Base-by-base conservation (phyloP, 805 yeast genomes). In the Candida koratica region DNA sequence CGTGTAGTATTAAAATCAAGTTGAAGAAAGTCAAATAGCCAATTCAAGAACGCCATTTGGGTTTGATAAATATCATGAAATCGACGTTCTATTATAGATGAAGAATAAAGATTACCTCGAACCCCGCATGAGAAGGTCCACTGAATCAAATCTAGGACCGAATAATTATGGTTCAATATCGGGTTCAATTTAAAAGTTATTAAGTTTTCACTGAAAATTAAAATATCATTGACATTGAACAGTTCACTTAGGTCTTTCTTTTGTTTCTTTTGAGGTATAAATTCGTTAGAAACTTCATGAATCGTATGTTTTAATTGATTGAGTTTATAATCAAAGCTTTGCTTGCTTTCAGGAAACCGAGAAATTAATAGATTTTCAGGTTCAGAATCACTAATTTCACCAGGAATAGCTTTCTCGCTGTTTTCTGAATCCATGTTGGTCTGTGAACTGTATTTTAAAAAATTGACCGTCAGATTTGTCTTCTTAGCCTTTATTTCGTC, bases 101-200 rank as follows among this genome's bases (percentile, higher is more conserved):
- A 10, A 4, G 24, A 19, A 17, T 22, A 3, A 29, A 19, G 11
- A 10, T 17, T 25, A 8, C 23, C 27, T 15, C 19, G 18, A 22
- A n/a, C 14, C 24, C 66, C 64, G 45, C 71, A 66, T 42, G 48
- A 48, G 31, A 61, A 59, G 8, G 60, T 42, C 71, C 71, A 66
- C 25, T 53, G 51, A 9, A 61, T 34, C 22, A 64, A 37, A 10
- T 45, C 37, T 69, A 68, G 61, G 5, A 65, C 9, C 25, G 39
- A 49, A 44, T 51, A 62, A 10, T 39, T 38, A 4, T 34, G 15
- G 19, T 45, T 43, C 11, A 40, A 31, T 12, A 36, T 37, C 2
- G 60, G 58, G 36, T 49, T 50, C 10, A 64, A 41, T 24, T 48
- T 48, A 13, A 39, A 38, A 3, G 55, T 44, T 5, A 64, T 34